A percentile compares a stretch with the other conserved stretches of the same genome.
Conservation (phyloP, 139 green algal species). For the Micractinium conductrix region DNA sequence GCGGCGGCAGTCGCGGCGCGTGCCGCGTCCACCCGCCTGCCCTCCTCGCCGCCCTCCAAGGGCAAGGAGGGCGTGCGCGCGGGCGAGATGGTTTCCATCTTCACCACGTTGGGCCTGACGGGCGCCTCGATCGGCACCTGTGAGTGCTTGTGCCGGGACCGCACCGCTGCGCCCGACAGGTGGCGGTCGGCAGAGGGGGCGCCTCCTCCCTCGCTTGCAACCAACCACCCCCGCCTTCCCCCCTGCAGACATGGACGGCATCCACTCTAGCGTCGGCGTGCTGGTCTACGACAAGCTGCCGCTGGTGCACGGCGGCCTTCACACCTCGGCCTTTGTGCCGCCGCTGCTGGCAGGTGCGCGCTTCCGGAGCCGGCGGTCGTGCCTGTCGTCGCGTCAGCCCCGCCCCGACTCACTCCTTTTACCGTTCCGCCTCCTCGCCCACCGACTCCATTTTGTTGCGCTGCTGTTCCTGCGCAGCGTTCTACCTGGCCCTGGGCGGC, state of each 20-base stretch:
- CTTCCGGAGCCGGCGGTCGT: background rate
- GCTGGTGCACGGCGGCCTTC: constrained; percentile 48
- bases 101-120: constrained; percentile 11
- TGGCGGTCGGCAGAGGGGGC: too few relatives aligned
- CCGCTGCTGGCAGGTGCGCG: constrained; percentile 46
- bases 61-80: background rate
- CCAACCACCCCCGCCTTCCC: too few relatives aligned
- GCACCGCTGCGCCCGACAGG: too few relatives aligned
- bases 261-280: constrained; percentile 58
- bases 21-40: constrained; percentile 5
- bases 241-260: constrained; percentile 49
- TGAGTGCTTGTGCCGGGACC: too few relatives aligned
- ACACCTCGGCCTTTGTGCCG: constrained; percentile 56
- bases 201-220: too few relatives aligned
- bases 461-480: constrained; percentile 20
- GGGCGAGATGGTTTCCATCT: background rate
- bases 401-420: background rate
- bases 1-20: background rate
- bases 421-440: background rate
- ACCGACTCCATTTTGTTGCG: too few relatives aligned
- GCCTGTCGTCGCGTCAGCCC: too few relatives aligned
- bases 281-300: constrained; percentile 66
- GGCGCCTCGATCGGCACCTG: constrained; percentile 16
- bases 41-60: background rate
- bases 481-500: constrained; percentile 52